Evolutionary conservation across 2,329 filamentous ascomycete species (phyloP).

Genomic region (Sordariomycetes sp.): DNA sequence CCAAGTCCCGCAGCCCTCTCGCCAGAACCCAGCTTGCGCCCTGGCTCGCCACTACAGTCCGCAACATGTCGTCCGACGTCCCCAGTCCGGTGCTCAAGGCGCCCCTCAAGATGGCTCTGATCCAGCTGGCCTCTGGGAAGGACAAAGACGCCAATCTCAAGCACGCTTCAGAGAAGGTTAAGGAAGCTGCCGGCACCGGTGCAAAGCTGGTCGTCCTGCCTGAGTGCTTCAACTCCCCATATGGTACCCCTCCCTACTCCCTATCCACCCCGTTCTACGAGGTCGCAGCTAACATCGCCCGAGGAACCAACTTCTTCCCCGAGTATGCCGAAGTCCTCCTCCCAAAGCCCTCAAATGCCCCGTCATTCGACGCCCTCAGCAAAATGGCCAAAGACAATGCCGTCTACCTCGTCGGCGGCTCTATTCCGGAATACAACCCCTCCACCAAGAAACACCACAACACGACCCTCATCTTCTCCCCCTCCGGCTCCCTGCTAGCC

Average conservation of each 20-base stretch:
- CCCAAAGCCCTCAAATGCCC: conserved; percentile 66
- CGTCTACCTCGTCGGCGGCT: conserved; percentile 74
- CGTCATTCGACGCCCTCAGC: conserved; percentile 78
- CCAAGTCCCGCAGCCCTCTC: not conserved
- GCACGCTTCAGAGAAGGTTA: conserved; percentile 72
- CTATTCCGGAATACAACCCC: conserved; percentile 72
- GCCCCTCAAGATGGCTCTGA: conserved; percentile 68
- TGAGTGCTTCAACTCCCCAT: conserved; percentile 98
- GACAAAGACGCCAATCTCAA: conserved; percentile 81
- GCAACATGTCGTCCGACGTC: conserved; percentile 22
- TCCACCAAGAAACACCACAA: conserved; percentile 68
- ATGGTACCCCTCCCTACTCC: conserved; percentile 50
- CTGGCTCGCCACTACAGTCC: conserved; percentile 10
- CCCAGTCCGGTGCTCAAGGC: conserved; percentile 52
- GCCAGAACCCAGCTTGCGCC: conserved; percentile 4
- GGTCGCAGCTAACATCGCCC: not conserved
- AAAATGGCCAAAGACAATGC: conserved; percentile 69
- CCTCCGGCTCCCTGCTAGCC: conserved; percentile 68
- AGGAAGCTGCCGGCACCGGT: conserved; percentile 66
- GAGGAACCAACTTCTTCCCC: conserved; percentile 60
- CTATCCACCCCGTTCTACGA: not conserved
- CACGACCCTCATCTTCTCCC: conserved; percentile 76
- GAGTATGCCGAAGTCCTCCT: conserved; percentile 82
- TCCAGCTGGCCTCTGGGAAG: conserved; percentile 71
- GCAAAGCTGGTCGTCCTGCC: conserved; percentile 86